phyloP scores from a whole-genome alignment of 163 green algal species.

The Prototheca stagnorum region DNA sequence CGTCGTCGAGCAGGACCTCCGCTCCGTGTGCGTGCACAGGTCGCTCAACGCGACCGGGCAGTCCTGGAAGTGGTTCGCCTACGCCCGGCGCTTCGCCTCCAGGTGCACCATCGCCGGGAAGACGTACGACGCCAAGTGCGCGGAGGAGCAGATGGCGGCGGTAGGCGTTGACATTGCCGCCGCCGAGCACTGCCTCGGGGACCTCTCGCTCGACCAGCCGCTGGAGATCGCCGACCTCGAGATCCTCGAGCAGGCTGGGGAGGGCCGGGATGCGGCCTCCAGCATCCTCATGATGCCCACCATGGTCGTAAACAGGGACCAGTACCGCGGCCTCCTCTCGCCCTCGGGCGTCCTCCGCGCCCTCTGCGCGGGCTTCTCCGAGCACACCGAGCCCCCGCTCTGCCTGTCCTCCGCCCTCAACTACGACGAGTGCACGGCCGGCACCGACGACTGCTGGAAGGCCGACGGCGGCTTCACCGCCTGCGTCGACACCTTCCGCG shows the following conservation, averaged over 20 bases:
- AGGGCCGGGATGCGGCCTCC: constrained; percentile 19
- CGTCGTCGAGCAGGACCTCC: constrained; percentile 56
- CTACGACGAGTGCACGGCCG: constrained; percentile 19
- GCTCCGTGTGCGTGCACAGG: constrained; percentile 64
- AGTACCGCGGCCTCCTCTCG: constrained; percentile 63
- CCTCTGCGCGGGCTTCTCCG: constrained; percentile 66
- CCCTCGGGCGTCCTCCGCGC: constrained; percentile 47
- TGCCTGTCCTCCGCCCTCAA: constrained; percentile 26
- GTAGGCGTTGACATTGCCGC: constrained; percentile 9
- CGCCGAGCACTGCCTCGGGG: constrained; percentile 23
- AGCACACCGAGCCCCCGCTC: constrained; percentile 42
- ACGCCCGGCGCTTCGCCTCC: constrained; percentile 35
- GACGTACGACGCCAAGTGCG: constrained; percentile 43
- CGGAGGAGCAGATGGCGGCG: constrained; percentile 18
- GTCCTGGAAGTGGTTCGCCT: constrained; percentile 69
- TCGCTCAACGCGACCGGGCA: constrained; percentile 29
- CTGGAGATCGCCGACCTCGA: constrained; percentile 20
- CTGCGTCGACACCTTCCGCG: constrained; percentile 59
- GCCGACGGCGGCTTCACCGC: constrained; percentile 2
- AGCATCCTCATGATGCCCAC: constrained; percentile 65
- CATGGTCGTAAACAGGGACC: constrained; percentile 56
- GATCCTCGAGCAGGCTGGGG: constrained; percentile 29
- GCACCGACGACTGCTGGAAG: constrained; percentile 25
- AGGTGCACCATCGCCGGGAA: constrained; percentile 45
- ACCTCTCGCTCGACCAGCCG: constrained; percentile 7